These are phyloP conservation scores for Blepharisma stoltei DNA, from an alignment of 73 alveolate genomes.

Conservation along the genomic window DNA sequence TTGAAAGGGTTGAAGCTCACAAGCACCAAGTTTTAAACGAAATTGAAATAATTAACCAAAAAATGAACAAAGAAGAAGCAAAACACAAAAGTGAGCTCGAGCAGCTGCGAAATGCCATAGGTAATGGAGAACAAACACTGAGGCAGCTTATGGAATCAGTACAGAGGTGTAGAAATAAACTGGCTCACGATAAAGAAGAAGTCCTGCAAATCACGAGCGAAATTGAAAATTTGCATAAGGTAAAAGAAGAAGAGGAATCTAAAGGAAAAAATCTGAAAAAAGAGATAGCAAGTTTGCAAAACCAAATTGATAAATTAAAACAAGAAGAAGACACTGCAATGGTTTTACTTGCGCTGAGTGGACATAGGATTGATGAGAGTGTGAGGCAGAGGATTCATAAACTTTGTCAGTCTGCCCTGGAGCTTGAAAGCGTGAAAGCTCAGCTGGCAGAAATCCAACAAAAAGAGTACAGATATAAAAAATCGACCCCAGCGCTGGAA, in stretches of 20 bases:
- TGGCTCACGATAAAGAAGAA: constrained; percentile 18
- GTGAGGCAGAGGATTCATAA: neutral
- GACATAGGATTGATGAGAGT: neutral
- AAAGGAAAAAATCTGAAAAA: neutral
- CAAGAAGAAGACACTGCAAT: constrained; percentile 1
- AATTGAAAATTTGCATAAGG: neutral
- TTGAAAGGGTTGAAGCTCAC: constrained; percentile 13
- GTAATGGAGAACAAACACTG: constrained; percentile 9
- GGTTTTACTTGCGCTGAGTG: neutral
- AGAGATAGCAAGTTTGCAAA: neutral
- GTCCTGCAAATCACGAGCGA: neutral
- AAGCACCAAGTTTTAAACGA: neutral
- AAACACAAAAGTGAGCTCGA: neutral
- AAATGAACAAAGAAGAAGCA: neutral
- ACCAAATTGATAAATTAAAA: neutral
- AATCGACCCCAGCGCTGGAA: too few species aligned
- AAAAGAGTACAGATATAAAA: neutral
- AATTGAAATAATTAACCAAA: constrained; percentile 13
- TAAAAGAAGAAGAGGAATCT: neutral
- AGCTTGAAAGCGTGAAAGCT: neutral
- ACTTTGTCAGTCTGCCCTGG: neutral
- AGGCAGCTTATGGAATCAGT: constrained; percentile 28
- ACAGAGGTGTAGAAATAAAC: constrained; percentile 19
- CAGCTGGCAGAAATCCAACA: neutral
- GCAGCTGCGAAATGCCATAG: neutral